These are phyloP conservation scores for Zostera marina DNA, from an alignment of 116 monocot species.

Conservation along the genomic window DNA sequence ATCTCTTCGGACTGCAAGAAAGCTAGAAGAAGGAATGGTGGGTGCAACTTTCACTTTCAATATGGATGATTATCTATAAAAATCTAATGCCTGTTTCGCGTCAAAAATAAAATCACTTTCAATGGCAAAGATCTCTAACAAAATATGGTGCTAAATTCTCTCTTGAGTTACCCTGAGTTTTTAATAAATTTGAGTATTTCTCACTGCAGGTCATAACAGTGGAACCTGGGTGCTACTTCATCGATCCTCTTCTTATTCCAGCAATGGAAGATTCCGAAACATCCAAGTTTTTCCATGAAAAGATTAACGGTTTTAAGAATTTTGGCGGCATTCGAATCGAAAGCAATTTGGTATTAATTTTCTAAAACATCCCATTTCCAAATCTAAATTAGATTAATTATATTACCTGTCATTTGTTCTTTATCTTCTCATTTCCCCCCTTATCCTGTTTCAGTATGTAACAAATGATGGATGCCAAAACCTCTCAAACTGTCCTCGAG, in stretches of 20 bases:
- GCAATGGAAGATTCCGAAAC: conserved; percentile 38
- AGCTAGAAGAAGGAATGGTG: conserved; percentile 82
- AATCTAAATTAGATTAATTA: background rate
- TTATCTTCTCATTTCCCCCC: background rate
- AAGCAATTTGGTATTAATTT: conserved; percentile 68
- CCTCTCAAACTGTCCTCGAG: conserved; percentile 48
- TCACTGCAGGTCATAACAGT: conserved; percentile 77
- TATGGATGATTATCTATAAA: no score
- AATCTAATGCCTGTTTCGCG: no score
- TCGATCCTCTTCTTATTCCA: conserved; percentile 61
- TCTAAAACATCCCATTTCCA: no score
- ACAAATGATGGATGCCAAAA: conserved; percentile 59
- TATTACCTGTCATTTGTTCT: background rate
- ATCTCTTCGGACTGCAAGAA: conserved; percentile 54
- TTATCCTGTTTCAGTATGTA: conserved; percentile 27
- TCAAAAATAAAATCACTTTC: no score
- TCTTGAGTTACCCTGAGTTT: background rate
- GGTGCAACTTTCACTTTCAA: conserved; percentile 4
- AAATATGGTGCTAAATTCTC: background rate
- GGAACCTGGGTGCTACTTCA: conserved; percentile 98
- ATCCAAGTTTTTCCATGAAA: conserved; percentile 42
- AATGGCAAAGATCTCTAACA: no score
- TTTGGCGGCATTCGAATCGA: conserved; percentile 95
- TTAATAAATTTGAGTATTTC: background rate
- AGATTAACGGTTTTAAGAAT: conserved; percentile 35